phyloP scores from a whole-genome alignment of 805 yeast genomes.

The Wickerhamiella sergipiensis region DNA sequence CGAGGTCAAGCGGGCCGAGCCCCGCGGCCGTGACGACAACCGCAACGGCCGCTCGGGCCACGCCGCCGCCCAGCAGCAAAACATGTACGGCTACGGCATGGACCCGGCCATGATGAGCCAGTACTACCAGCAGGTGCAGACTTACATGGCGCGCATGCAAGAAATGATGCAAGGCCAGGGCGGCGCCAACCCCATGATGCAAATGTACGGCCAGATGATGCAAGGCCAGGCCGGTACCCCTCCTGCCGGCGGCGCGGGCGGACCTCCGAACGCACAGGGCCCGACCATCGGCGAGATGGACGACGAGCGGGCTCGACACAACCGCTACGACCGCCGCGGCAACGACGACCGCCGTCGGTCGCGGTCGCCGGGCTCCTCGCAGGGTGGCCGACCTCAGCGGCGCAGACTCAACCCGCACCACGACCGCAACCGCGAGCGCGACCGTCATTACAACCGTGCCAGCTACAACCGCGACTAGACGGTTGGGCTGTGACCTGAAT shows the following conservation, averaged over 20 bases:
- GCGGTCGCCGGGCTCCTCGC: conserved; percentile 14
- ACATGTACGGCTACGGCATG: conserved; percentile 22
- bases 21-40: conserved; percentile 20
- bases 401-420: conserved; percentile 15
- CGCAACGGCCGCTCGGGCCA: conserved; percentile 11
- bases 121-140: conserved; percentile 30
- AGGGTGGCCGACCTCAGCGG: conserved; percentile 6
- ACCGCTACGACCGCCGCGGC: conserved; percentile 17
- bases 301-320: conserved; percentile 14
- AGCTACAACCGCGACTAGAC: background rate
- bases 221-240: conserved; percentile 10
- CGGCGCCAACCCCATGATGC: conserved; percentile 13
- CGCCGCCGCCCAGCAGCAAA: conserved; percentile 4
- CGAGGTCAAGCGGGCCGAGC: conserved; percentile 34
- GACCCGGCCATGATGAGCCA: conserved; percentile 31
- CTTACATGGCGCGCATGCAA: conserved; percentile 27
- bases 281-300: conserved; percentile 5
- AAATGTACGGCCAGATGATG: conserved; percentile 14
- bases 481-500: background rate
- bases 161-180: conserved; percentile 22
- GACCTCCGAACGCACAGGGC: background rate
- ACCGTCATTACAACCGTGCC: conserved; percentile 7
- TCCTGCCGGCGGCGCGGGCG: conserved; percentile 2
- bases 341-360: conserved; percentile 20
- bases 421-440: conserved; percentile 15